Percentiles rank a stretch among this genome's conserved stretches.
phyloP scores from a whole-genome alignment of 495 filamentous ascomycete genomes.

The Neurospora intermedia region DNA sequence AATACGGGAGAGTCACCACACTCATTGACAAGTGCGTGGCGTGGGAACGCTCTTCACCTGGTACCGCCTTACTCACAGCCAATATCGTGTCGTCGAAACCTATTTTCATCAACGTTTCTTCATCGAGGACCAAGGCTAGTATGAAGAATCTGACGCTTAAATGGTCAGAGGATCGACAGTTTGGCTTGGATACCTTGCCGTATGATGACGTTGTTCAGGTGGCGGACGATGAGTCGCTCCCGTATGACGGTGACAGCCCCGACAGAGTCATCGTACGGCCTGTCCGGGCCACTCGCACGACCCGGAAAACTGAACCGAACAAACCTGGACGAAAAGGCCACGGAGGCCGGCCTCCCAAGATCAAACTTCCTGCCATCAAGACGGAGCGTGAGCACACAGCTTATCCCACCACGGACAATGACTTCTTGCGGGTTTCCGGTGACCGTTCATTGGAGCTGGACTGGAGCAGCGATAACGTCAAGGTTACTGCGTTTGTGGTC shows the following conservation, averaged over 20 bases:
- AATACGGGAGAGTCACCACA: slow-evolving; percentile 26
- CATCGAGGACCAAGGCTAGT: slow-evolving; percentile 10
- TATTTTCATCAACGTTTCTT: slow-evolving; percentile 25
- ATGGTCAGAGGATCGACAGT: slow-evolving; percentile 27
- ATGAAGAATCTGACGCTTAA: slow-evolving; percentile 15
- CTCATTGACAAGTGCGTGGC: slow-evolving; percentile 23
- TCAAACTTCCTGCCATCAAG: slow-evolving; percentile 24
- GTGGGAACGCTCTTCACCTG: slow-evolving; percentile 31
- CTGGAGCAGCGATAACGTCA: slow-evolving; percentile 30
- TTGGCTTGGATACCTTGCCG: slow-evolving; percentile 32
- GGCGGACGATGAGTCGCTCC: slow-evolving; percentile 6
- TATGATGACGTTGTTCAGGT: slow-evolving; percentile 26
- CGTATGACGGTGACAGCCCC: neutral
- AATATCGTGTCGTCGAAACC: slow-evolving; percentile 19
- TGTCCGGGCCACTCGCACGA: neutral
- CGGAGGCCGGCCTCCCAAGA: slow-evolving; percentile 14
- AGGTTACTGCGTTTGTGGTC: slow-evolving; percentile 62
- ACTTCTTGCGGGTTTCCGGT: slow-evolving; percentile 23
- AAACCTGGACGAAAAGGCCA: neutral
- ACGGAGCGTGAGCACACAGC: slow-evolving; percentile 28
- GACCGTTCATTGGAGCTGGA: slow-evolving; percentile 23
- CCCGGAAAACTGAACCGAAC: neutral
- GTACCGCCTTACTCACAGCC: slow-evolving; percentile 15
- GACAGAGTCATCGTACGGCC: neutral
- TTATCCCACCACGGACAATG: slow-evolving; percentile 25